Evolutionary conservation across 1,284 basidiomycete species (phyloP).

Genomic region (Volvariella volvacea): DNA sequence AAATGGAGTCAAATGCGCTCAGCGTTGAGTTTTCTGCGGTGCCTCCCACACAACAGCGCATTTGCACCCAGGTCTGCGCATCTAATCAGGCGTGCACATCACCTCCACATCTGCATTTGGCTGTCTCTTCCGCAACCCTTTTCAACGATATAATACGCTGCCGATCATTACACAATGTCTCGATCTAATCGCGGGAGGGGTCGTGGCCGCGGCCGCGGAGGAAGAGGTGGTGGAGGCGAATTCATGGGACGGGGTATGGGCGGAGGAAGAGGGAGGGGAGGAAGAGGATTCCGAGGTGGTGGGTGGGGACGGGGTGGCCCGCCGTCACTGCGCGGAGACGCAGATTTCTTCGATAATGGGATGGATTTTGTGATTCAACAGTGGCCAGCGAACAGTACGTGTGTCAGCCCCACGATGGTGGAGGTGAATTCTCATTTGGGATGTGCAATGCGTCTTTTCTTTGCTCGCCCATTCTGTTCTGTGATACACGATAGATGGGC

Average conservation of each 20-base stretch:
- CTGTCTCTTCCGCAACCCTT: too few species aligned
- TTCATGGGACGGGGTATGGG: conserved; percentile 7
- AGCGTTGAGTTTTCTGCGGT: too few species aligned
- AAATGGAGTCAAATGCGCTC: too few species aligned
- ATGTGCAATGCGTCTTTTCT: conserved; percentile 4
- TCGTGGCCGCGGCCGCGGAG: conserved; percentile 1
- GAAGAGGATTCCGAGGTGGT: conserved; percentile 11
- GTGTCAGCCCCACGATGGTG: conserved; percentile 12
- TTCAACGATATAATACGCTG: too few species aligned
- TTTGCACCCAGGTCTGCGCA: too few species aligned
- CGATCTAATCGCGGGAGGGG: background rate
- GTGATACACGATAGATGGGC: conserved; percentile 6
- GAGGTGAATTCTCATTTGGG: conserved; percentile 18
- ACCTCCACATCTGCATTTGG: too few species aligned
- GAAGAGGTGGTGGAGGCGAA: background rate
- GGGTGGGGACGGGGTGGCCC: conserved; percentile 13
- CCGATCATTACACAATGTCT: background rate
- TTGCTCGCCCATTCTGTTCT: conserved; percentile 7
- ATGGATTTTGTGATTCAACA: conserved; percentile 5
- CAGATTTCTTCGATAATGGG: background rate
- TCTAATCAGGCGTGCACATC: too few species aligned
- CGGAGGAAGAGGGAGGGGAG: conserved; percentile 8
- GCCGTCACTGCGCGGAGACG: background rate
- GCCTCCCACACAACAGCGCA: too few species aligned
- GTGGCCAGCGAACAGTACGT: conserved; percentile 7